Conservation (phyloP, 2,329 filamentous ascomycete genomes). For the Chaetomium olivaceum region DNA sequence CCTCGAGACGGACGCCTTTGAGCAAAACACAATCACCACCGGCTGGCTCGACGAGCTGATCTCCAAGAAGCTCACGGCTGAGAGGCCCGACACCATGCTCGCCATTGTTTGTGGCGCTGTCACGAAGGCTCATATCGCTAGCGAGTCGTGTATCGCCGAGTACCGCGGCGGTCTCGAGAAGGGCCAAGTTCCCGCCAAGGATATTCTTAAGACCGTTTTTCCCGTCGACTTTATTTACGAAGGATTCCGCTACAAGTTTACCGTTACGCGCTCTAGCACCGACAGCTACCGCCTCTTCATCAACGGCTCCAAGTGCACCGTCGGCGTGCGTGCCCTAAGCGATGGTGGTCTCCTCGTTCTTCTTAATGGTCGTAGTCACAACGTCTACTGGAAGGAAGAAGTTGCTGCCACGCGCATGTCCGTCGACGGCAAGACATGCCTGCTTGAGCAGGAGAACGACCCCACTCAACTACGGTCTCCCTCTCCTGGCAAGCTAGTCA, state of each 20-base stretch:
- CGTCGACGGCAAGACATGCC: conserved; percentile 95
- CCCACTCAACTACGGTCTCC: conserved; percentile 94
- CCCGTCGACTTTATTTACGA: conserved; percentile 99
- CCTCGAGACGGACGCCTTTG: conserved; percentile 95
- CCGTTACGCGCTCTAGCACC: conserved; percentile 83
- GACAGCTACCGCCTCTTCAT: conserved; percentile 99
- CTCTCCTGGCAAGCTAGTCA: conserved; percentile 95
- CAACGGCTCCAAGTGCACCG: conserved; percentile 94
- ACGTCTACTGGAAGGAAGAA: conserved; percentile 99
- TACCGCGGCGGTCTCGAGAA: conserved; percentile 90
- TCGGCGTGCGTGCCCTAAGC: conserved; percentile 87
- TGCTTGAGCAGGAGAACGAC: conserved; percentile 98
- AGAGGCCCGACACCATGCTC: conserved; percentile 88
- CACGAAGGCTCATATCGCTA: conserved; percentile 92
- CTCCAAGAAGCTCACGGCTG: conserved; percentile 93
- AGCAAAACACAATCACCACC: conserved; percentile 98
- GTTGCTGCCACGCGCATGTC: conserved; percentile 93
- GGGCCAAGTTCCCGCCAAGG: conserved; percentile 95
- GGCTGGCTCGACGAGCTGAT: conserved; percentile 99
- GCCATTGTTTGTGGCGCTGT: conserved; percentile 95
- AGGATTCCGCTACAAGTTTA: conserved; percentile 95
- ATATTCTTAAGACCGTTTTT: conserved; percentile 97
- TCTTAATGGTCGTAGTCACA: conserved; percentile 90
- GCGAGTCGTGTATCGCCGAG: conserved; percentile 82
- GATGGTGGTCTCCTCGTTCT: conserved; percentile 93